Evolutionary conservation across 768 basidiomycete species (phyloP), one percentile per base, ranked within the genome.

Genomic region (Boletus subcaerulescens): DNA sequence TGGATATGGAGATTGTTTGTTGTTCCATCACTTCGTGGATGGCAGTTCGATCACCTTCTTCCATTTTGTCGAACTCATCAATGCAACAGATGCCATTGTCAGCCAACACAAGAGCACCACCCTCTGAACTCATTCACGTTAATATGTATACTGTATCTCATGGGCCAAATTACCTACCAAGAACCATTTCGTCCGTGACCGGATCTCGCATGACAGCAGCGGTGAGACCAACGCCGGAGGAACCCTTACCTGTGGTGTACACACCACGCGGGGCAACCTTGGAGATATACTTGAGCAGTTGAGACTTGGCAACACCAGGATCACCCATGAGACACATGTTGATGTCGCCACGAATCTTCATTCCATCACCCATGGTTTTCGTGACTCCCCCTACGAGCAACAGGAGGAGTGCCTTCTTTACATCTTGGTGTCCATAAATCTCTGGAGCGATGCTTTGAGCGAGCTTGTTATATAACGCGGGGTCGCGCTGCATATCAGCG

Each of bases 11-110:
- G 53, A 99, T 98, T 0, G 97, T 99, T 74, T 99, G 97, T 71
- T 98, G 97, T 74, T 98, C 96, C 97, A 99, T 99, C 56, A 99
- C 97, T 80, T 99, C 97, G 75, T 99, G 97, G 58, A 99, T 98
- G 14, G 97, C 93, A 3, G 97, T 98, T 61, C 97, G 80, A 71
- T 98, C 97, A 1, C 92, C 72, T 74, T 99, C 97, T 61, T 98
- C 97, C 97, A 99, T 99, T 72, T 99, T 98, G 77, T 99, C 97
- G 67, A 99, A 99, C 69, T 99, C 97, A 62, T 99, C 97, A 59
- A 99, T 99, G 72, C 96, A 98, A 76, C 95, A 98, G 65, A 99
- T 99, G 29, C 97, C 97, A 61, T 99, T 99, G 72, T 99, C 97
- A 12, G 97, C 96, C 45, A 99, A 83, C 15, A 99, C 97, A 50